Conservation (phyloP, 306 rosid species). For the Alnus glutinosa region DNA sequence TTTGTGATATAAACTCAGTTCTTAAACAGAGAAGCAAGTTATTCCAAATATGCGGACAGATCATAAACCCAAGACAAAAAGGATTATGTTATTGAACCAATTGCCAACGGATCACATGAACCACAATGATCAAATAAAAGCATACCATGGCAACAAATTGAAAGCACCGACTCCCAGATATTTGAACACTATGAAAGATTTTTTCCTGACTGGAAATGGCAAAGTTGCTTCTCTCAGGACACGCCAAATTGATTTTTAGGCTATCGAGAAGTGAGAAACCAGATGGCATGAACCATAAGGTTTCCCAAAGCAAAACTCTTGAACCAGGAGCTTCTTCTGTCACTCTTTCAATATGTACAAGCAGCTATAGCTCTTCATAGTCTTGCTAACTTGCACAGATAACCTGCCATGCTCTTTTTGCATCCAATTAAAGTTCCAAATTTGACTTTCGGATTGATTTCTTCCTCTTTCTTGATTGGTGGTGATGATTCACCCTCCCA, state of each 20-base stretch:
- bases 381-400: background rate
- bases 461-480: conserved; percentile 26
- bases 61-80: no score
- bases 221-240: conserved; percentile 9
- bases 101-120: background rate
- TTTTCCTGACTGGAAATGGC: background rate
- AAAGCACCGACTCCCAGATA: background rate
- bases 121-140: background rate
- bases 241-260: conserved; percentile 20
- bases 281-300: background rate
- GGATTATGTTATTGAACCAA: background rate
- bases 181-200: background rate
- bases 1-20: no score
- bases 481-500: conserved; percentile 17
- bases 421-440: background rate
- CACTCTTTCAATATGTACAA: background rate
- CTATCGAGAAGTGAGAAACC: conserved; percentile 20
- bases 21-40: no score
- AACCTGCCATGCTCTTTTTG: background rate
- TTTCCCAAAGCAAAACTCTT: conserved; percentile 12
- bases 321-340: conserved; percentile 10
- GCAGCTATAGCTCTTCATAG: background rate
- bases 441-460: background rate
- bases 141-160: conserved; percentile 1
- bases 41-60: no score